Base-by-base conservation (phyloP, 2,329 filamentous ascomycete genomes). In the Alternaria atra region DNA sequence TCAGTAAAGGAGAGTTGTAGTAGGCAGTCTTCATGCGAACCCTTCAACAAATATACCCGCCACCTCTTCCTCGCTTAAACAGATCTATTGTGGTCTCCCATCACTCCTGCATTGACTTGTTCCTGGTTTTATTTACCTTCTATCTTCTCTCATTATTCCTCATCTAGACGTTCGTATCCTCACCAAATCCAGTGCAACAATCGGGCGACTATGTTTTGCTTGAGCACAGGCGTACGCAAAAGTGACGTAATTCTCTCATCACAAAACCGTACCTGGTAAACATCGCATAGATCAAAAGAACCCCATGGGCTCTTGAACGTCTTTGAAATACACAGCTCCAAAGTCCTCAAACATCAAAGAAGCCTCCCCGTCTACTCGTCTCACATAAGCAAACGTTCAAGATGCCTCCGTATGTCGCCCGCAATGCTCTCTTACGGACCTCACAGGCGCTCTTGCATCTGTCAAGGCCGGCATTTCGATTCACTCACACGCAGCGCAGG, bases 401-500 rank as follows among this genome's bases (percentile, higher is more conserved):
- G 30, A 66, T 66, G 65, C 58, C 58, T 52, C 60, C 65, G 58
- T 65, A 66, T 43, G 63, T 64, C 29, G 40, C 53, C 35, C 55
- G 55, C 20, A 50, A 43, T 29, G 50, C 52, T 23, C 8, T 46
- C 34, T 29, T 63, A 20, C 54, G 55, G 32, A 58, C 54, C 17
- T 65, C 55, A 25, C 23, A 48, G 20, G 29, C 47, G 25, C 51
- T 52, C 32, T 44, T 50, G 29, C 48, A 46, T 29, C 42, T 34
- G 6, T 50, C 37, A 34, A 43, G 27, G 47, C 35, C n/a, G n/a
- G 43, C 30, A 20, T 6, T 60, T 39, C 65, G 60, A 7, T 60
- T 60, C 40, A 32, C 55, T 67, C 55, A 66, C 58, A 60, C 52
- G 30, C 48, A 51, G 44, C 58, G 52, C 43, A 66, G 63, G 42